Evolutionary conservation across 192 early-diverging fungal species (phyloP), one percentile per base, ranked within the genome.

Genomic region (Lobosporangium transversale): DNA sequence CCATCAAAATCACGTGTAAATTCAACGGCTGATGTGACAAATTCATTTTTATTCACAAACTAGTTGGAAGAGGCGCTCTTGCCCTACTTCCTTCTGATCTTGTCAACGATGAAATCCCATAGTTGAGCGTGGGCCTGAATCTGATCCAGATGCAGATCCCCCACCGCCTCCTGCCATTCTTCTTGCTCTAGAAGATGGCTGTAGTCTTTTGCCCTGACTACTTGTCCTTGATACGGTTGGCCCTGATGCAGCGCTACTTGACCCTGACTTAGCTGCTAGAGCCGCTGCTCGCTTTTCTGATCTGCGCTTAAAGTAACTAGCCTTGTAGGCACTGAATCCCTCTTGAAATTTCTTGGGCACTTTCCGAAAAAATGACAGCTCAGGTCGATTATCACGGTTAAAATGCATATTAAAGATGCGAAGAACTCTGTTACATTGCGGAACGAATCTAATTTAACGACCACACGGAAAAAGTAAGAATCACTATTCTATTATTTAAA

Each of bases 401-500:
- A 88, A 88, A 45, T 86, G 80, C 63, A 88, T 71, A 45, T 88
- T 84, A 57, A 84, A 88, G 26, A 80, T 81, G n/a, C 80, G 58
- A 33, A 88, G 67, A 14, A 82, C 83, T 36, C 84, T 78, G 43
- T 88, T 88, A 31, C 84, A 86, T 26, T 86, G 86, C 33, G 86
- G 86, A 21, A 88, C 83, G 61, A 84, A 88, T 66, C 86, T 88
- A 60, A n/a, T n/a, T n/a, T n/a, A n/a, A n/a, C n/a, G n/a, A n/a
- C n/a, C n/a, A n/a, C n/a, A n/a, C n/a, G n/a, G n/a, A n/a, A n/a
- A n/a, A n/a, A n/a, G n/a, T n/a, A n/a, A n/a, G n/a, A n/a, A n/a
- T n/a, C n/a, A n/a, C n/a, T n/a, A n/a, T n/a, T n/a, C n/a, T n/a
- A n/a, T n/a, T n/a, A n/a, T n/a, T n/a, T n/a, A n/a, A n/a, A n/a